Base-by-base conservation (phyloP, 129 eudicot species). In the Centaurea solstitialis region DNA sequence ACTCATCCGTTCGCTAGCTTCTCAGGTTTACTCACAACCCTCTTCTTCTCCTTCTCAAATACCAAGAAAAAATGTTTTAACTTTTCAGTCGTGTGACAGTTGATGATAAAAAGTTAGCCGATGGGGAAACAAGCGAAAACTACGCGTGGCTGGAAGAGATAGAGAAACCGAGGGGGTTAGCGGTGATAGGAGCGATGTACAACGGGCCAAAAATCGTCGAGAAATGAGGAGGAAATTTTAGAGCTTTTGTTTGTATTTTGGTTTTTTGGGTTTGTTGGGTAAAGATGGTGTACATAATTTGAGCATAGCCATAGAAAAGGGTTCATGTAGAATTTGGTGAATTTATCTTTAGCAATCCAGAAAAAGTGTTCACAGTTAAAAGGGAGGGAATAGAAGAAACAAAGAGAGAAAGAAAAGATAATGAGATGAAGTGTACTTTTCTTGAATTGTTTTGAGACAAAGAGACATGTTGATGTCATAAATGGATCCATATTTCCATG, bases 81-180 rank as follows among this genome's bases (percentile, higher is more conserved):
- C 71, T 3, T 73, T 68, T 50, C 37, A 7, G 5, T 11, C 53
- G 13, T 30, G 4, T 38, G 76, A 21, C 92, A 93, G 97, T 69
- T 23, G 90, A 80, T 5, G 89, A 88, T 64, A 57, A 79, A 47
- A 40, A 83, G 61, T 74, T 90, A 84, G 71, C 71, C 0, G 94
- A 87, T 0, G 97, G 84, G 47, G 88, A 90, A 73, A 89, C 85
- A 76, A 59, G 24, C 37, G 90, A 85, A 20, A 78, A 73, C 21
- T 87, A 86, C 38, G 92, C 88, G 26, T 94, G 97, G 98, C 97
- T 94, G 0, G 67, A 90, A 88, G 97, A 91, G 86, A 87, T 79
- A 37, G 97, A 94, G 4, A 85, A 86, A 53, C 92, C 92, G 0
- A 82, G 79, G 9, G 93, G 91, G 12, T 79, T 90, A 38, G 23